phyloP scores from a whole-genome alignment of 2,329 filamentous ascomycete species.

The Aspergillus pseudonomiae region DNA sequence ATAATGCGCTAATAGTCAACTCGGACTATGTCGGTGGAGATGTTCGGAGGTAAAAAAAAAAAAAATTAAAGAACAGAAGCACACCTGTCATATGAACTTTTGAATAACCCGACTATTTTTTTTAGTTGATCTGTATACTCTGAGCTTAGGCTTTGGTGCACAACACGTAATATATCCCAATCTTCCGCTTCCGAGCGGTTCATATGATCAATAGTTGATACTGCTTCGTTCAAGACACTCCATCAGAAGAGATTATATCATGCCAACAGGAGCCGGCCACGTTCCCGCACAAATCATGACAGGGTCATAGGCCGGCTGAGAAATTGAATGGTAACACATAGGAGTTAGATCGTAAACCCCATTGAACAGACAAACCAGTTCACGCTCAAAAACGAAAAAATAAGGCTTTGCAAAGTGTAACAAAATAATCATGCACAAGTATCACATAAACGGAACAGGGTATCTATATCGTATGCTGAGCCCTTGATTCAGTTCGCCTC shows the following conservation, averaged over 20 bases:
- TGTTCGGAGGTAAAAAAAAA: neutral
- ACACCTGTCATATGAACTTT: neutral
- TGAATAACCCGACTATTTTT: neutral
- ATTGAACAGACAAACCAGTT: neutral
- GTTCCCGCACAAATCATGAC: neutral
- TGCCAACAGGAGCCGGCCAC: neutral
- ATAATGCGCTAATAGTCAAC: neutral
- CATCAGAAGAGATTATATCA: neutral
- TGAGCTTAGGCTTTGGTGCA: neutral
- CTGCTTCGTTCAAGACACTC: neutral
- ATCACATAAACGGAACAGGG: constrained; percentile 24
- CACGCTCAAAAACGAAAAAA: neutral
- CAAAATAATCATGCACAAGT: constrained; percentile 16
- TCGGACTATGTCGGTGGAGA: neutral
- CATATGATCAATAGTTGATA: neutral
- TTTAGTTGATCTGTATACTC: neutral
- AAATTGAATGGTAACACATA: neutral
- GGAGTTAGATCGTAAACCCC: neutral
- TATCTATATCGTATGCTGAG: constrained; percentile 34
- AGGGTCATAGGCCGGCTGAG: neutral
- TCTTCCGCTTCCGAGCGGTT: neutral
- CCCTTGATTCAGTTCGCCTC: constrained; percentile 22
- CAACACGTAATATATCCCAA: neutral
- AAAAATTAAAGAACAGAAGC: too few species aligned
- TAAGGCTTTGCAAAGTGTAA: neutral